A percentile compares a stretch with the other conserved stretches of the same genome.
Evolutionary conservation across 2,329 filamentous ascomycete genomes (phyloP).

Genomic region (Alternaria tenuissima): DNA sequence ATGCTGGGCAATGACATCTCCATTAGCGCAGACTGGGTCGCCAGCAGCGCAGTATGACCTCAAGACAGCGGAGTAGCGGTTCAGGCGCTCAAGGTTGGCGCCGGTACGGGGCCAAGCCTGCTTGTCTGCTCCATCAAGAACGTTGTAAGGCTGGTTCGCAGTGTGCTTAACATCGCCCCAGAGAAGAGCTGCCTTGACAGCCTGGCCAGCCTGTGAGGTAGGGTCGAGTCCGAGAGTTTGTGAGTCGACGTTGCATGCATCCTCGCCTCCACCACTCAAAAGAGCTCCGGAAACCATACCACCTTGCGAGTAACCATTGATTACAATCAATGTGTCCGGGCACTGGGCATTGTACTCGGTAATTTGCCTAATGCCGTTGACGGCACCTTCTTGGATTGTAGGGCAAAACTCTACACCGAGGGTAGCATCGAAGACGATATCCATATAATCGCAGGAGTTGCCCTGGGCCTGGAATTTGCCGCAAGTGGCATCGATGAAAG

Average conservation of each 20-base stretch:
- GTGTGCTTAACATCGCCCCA: constrained; percentile 17
- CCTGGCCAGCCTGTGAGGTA: constrained; percentile 7
- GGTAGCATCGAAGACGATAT: constrained; percentile 14
- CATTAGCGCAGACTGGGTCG: constrained; percentile 11
- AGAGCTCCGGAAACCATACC: constrained; percentile 11
- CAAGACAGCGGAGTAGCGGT: constrained; percentile 6
- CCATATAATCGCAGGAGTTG: constrained; percentile 14
- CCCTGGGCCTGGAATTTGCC: constrained; percentile 12
- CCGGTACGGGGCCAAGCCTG: constrained; percentile 14
- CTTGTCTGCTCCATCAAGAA: constrained; percentile 17
- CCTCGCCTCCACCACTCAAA: constrained; percentile 13
- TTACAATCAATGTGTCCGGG: constrained; percentile 9
- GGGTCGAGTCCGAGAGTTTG: constrained; percentile 6
- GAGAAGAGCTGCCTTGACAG: constrained; percentile 11
- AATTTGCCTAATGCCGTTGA: constrained; percentile 14
- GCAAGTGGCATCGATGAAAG: constrained; percentile 10
- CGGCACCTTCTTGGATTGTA: constrained; percentile 14
- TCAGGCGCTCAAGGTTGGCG: constrained; percentile 10
- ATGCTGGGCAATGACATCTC: not conserved
- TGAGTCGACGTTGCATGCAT: constrained; percentile 11
- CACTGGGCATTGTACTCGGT: constrained; percentile 15
- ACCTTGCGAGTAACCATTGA: constrained; percentile 16
- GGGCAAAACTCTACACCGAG: constrained; percentile 9
- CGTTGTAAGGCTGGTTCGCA: constrained; percentile 13
- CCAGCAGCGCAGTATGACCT: constrained; percentile 15